phyloP scores from a whole-genome alignment of 2,329 filamentous ascomycete species.

The Cercospora nicotianae region DNA sequence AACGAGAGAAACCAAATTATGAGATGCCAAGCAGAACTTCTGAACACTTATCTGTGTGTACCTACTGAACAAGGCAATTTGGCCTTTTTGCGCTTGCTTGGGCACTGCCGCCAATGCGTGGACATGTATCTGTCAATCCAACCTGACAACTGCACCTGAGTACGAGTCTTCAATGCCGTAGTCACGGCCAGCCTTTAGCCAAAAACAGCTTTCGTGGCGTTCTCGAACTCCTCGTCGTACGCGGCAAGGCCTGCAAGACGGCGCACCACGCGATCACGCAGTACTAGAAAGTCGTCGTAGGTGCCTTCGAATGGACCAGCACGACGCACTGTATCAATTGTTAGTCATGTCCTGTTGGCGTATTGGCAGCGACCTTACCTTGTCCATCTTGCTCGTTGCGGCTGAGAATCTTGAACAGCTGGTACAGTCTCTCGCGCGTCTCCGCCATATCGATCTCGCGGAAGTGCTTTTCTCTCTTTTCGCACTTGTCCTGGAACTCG shows the following conservation, averaged over 20 bases:
- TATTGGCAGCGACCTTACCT: not conserved
- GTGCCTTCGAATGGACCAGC: constrained; percentile 17
- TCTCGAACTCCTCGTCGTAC: constrained; percentile 6
- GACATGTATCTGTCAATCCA: not conserved
- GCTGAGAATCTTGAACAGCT: not conserved
- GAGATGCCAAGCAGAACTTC: not conserved
- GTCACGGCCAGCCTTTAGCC: not conserved
- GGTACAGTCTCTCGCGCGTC: constrained; percentile 3
- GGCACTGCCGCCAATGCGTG: not conserved
- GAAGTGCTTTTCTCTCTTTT: constrained; percentile 2
- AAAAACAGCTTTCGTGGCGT: not conserved
- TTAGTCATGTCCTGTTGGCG: not conserved
- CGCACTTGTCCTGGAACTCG: not conserved
- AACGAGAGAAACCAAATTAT: not conserved
- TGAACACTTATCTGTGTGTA: not conserved
- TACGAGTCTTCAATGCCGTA: not conserved
- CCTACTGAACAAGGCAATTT: not conserved
- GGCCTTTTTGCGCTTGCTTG: not conserved
- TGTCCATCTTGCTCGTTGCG: constrained; percentile 10
- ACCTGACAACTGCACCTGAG: not conserved
- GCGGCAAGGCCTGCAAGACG: constrained; percentile 18
- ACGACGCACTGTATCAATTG: constrained; percentile 1
- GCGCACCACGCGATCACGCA: constrained; percentile 17
- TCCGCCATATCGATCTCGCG: constrained; percentile 10
- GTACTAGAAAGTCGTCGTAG: constrained; percentile 18